These are phyloP conservation scores for Cercospora sojina DNA, from an alignment of 2,329 filamentous ascomycete species.

Conservation along the genomic window DNA sequence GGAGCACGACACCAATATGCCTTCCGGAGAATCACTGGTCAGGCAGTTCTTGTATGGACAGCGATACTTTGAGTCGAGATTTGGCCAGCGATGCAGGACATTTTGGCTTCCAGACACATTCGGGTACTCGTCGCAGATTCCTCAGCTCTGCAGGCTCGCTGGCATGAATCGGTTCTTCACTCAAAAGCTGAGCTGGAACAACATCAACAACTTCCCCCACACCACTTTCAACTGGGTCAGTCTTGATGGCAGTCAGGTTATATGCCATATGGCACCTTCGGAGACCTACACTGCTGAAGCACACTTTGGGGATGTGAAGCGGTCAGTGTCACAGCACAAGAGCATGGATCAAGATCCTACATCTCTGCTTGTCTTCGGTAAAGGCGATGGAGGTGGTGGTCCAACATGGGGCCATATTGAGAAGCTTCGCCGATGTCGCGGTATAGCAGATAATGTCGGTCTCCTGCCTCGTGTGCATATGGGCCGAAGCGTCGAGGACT, in stretches of 20 bases:
- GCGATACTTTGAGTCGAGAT: conserved; percentile 88
- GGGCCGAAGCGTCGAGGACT: conserved; percentile 87
- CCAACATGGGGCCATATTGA: conserved; percentile 93
- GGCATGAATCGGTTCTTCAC: conserved; percentile 97
- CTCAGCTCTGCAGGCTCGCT: conserved; percentile 88
- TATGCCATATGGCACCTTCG: conserved; percentile 94
- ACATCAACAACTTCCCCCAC: conserved; percentile 98
- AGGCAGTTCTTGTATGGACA: conserved; percentile 96
- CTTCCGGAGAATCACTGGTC: conserved; percentile 88
- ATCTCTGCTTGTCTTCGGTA: conserved; percentile 89
- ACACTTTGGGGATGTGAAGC: conserved; percentile 88
- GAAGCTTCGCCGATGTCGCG: conserved; percentile 88
- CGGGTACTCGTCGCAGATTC: conserved; percentile 92
- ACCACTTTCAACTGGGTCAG: conserved; percentile 99
- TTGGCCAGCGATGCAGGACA: conserved; percentile 81
- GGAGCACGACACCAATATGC: conserved; percentile 97
- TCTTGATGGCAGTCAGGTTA: conserved; percentile 90
- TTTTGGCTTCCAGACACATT: conserved; percentile 99
- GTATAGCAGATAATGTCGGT: conserved; percentile 83
- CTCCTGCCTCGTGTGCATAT: conserved; percentile 83
- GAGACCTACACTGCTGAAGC: conserved; percentile 96
- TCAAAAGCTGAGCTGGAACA: conserved; percentile 99
- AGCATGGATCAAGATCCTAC: conserved; percentile 90
- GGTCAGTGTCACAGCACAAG: conserved; percentile 90
- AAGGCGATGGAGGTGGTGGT: conserved; percentile 93